Conservation (phyloP, 2,329 filamentous ascomycete genomes). For the Sporothrix globosa region DNA sequence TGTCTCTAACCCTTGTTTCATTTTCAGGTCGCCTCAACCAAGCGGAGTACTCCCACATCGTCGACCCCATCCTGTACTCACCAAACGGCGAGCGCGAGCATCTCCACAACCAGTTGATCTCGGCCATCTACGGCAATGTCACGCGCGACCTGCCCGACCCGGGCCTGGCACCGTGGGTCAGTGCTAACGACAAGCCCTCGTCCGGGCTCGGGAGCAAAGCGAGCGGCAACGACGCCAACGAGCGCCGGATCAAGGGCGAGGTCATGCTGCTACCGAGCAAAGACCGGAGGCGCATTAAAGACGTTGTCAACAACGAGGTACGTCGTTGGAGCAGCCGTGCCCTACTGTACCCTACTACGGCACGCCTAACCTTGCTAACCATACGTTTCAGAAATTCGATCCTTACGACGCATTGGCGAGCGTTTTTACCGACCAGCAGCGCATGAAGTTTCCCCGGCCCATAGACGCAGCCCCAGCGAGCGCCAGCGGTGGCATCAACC, state of each 20-base stretch:
- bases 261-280: slow-evolving; percentile 71
- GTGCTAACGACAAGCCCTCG: slow-evolving; percentile 69
- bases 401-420: slow-evolving; percentile 58
- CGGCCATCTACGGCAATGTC: slow-evolving; percentile 69
- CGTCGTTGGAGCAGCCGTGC: slow-evolving; percentile 39
- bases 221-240: slow-evolving; percentile 66
- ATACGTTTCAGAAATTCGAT: slow-evolving; percentile 50
- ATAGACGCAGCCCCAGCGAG: slow-evolving; percentile 65
- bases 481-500: slow-evolving; percentile 70
- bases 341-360: too few relatives aligned
- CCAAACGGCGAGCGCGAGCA: slow-evolving; percentile 63
- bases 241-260: slow-evolving; percentile 67
- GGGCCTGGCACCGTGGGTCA: slow-evolving; percentile 71
- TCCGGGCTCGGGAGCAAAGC: slow-evolving; percentile 62
- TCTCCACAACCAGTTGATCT: slow-evolving; percentile 69
- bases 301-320: slow-evolving; percentile 64
- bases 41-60: slow-evolving; percentile 59
- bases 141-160: slow-evolving; percentile 69
- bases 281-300: slow-evolving; percentile 68
- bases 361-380: not conserved
- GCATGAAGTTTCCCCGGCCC: slow-evolving; percentile 49
- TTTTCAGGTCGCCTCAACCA: slow-evolving; percentile 64
- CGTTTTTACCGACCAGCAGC: slow-evolving; percentile 56
- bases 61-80: slow-evolving; percentile 63
- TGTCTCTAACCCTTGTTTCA: not conserved